Base-by-base conservation (phyloP, 768 basidiomycete species). In the Boletus subcaerulescens region DNA sequence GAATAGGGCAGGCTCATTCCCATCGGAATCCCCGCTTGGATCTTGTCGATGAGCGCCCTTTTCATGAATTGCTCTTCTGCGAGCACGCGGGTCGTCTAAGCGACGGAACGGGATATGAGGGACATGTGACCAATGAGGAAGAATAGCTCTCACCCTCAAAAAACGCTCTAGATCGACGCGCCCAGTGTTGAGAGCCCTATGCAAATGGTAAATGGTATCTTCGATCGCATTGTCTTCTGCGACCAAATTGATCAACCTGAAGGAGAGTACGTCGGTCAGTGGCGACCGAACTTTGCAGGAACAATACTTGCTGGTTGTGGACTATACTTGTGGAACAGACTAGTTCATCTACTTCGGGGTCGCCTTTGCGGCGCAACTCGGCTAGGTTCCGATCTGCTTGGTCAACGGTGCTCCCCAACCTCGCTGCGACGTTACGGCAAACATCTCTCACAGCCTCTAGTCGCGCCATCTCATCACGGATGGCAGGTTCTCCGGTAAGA, bases 211-310 rank as follows among this genome's bases (percentile, higher is more conserved):
- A 56, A 97, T 89, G 44, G 96, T 96, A 70, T 98, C 97, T 73
- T 98, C 96, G 67, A 98, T 94, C 2, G 96, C 93, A 65, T 93
- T 94, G 71, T 98, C 97, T 71, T 99, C 97, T n/a, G 97, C 95
- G n/a, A 98, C 88, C 29, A 98, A 80, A 67, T 98, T 91, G 61
- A 98, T 86, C 22, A 99, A 77, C 73, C 96, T 98, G 67, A 46
- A 32, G 22, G n/a, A 13, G n/a, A 13, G 6, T 17, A 53, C 18
- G 40, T 24, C 51, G 47, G 60, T 69, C 38, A 72, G 68, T 39
- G 26, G 18, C 38, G 22, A n/a, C 45, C 41, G 45, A 10, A 33
- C 18, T 33, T 32, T 44, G 24, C 4, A 40, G 15, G 44, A 52
- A 45, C 6, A 22, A 58, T 17, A 62, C 63, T 58, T 53, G 97